A percentile compares a stretch with the other conserved stretches of the same genome.
Conservation (phyloP, 768 basidiomycete genomes). For the Kwoniella europaea region DNA sequence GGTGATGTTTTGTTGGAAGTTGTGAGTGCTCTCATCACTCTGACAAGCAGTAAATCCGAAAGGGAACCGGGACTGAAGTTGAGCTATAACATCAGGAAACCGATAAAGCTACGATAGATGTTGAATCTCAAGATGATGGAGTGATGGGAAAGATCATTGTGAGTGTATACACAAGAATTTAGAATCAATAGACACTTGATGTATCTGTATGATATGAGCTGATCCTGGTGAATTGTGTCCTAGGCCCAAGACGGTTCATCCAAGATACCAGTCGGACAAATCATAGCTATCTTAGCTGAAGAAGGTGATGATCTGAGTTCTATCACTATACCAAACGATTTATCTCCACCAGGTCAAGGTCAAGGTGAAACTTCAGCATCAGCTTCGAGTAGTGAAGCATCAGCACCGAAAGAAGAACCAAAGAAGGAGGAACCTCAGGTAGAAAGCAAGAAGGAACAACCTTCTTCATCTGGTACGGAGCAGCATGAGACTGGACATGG, state of each 20-base stretch:
- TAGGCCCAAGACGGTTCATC: constrained; percentile 79
- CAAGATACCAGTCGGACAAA: constrained; percentile 80
- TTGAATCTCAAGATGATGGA: constrained; percentile 60
- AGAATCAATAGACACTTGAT: not conserved
- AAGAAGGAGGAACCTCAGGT: constrained; percentile 25
- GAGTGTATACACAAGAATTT: constrained; percentile 3
- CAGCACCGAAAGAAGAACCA: constrained; percentile 19
- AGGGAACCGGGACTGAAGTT: no score
- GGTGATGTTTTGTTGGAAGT: constrained; percentile 91
- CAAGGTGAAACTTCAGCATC: not conserved
- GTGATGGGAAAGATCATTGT: constrained; percentile 59
- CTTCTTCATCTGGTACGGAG: not conserved
- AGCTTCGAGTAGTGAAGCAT: not conserved
- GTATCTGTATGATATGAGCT: no score
- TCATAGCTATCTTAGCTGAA: constrained; percentile 91
- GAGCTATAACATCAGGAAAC: constrained; percentile 41
- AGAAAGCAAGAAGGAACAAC: constrained; percentile 8
- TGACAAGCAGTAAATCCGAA: no score
- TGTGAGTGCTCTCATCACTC: constrained; percentile 59
- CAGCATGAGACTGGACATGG: constrained; percentile 28
- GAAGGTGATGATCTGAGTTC: constrained; percentile 94
- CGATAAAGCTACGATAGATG: constrained; percentile 60
- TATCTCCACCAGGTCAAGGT: constrained; percentile 28
- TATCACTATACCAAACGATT: constrained; percentile 64
- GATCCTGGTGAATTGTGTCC: not conserved